Percentiles rank a stretch among this genome's conserved stretches.
Conservation (phyloP, 148 eudicot species). For the Chenopodium album region DNA sequence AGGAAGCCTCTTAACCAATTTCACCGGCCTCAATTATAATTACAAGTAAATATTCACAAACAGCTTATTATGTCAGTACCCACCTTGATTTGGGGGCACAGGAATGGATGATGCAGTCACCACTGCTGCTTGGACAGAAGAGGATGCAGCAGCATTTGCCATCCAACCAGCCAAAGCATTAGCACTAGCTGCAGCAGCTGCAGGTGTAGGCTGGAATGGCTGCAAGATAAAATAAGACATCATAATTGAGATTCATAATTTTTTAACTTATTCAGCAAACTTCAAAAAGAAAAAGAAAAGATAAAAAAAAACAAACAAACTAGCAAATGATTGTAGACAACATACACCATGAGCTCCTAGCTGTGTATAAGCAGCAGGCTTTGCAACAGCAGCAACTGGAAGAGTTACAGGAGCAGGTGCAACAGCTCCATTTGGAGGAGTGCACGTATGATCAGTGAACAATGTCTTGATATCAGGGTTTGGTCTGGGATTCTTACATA, state of each 20-base stretch:
- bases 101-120: slow-evolving; percentile 83
- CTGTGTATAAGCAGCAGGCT: slow-evolving; percentile 66
- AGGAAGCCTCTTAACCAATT: not conserved
- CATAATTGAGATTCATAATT: not conserved
- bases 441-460: slow-evolving; percentile 77
- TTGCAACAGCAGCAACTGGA: slow-evolving; percentile 65
- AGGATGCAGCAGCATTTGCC: slow-evolving; percentile 83
- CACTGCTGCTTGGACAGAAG: slow-evolving; percentile 93
- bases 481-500: slow-evolving; percentile 82
- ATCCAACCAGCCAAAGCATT: slow-evolving; percentile 95
- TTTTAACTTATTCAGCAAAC: not conserved
- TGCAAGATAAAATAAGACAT: slow-evolving; percentile 29
- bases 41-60: not conserved
- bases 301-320: not conserved
- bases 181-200: slow-evolving; percentile 72
- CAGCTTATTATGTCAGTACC: slow-evolving; percentile 7
- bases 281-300: slow-evolving; percentile 3
- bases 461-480: slow-evolving; percentile 89
- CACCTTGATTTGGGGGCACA: slow-evolving; percentile 78
- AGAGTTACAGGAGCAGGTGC: slow-evolving; percentile 64
- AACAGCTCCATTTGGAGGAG: slow-evolving; percentile 74
- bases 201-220: slow-evolving; percentile 82
- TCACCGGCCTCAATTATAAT: not conserved
- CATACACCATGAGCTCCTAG: slow-evolving; percentile 87
- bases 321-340: not conserved